Percentiles rank a stretch among this genome's conserved stretches.
Conservation (phyloP, 148 eudicot species). For the Rhododendron simsii region DNA sequence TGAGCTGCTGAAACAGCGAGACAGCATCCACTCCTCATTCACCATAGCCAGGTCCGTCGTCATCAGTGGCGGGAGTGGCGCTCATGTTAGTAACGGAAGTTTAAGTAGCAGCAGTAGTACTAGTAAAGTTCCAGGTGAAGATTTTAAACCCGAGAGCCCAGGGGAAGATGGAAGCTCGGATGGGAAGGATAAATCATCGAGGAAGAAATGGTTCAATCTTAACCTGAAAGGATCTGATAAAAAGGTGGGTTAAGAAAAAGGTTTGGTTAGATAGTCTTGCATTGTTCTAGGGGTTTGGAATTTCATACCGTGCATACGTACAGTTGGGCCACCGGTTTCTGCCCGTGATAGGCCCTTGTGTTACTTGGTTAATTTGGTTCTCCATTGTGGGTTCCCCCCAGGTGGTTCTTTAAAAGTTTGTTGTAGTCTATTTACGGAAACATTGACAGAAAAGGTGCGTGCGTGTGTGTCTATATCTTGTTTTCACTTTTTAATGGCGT, state of each 20-base stretch:
- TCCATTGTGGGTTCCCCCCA: slow-evolving; percentile 1
- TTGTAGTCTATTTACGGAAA: slow-evolving; percentile 1
- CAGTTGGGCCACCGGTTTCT: not conserved
- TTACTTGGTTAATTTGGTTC: slow-evolving; percentile 4
- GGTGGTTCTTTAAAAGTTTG: not conserved
- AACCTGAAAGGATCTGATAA: slow-evolving; percentile 75
- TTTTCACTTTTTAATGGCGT: not conserved
- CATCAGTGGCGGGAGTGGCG: slow-evolving; percentile 12
- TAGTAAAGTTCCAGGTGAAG: slow-evolving; percentile 58
- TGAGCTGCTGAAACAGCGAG: slow-evolving; percentile 86
- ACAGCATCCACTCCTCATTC: slow-evolving; percentile 78
- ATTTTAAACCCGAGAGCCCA: slow-evolving; percentile 59
- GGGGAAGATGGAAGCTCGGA: slow-evolving; percentile 81
- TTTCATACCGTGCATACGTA: slow-evolving; percentile 7
- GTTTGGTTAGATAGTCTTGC: not conserved
- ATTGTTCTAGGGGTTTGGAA: slow-evolving; percentile 10
- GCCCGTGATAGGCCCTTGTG: not conserved
- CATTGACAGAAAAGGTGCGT: not conserved
- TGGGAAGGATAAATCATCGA: slow-evolving; percentile 70
- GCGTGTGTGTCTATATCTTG: not conserved
- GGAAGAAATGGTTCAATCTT: slow-evolving; percentile 90
- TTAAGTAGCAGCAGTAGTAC: slow-evolving; percentile 55
- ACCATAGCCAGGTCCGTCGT: slow-evolving; percentile 44
- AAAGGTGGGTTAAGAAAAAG: slow-evolving; percentile 21
- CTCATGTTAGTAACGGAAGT: slow-evolving; percentile 1